A percentile compares a stretch with the other conserved stretches of the same genome.
phyloP scores from a whole-genome alignment of 75 land plant species.

The Pinus albicaulis region DNA sequence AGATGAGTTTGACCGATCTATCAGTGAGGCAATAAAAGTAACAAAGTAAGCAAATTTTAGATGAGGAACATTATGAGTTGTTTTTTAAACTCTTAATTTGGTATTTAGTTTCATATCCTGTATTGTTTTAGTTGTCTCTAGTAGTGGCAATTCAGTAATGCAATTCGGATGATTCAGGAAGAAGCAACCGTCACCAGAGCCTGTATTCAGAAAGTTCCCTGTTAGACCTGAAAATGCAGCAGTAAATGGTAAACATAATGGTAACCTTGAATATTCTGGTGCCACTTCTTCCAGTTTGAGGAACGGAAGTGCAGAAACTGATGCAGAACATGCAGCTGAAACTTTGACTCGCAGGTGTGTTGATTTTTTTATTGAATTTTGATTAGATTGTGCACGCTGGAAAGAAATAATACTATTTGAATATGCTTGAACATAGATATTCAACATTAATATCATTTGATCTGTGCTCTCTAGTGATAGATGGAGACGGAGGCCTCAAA shows the following conservation, averaged over 20 bases:
- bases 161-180: slow-evolving; percentile 29
- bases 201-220: slow-evolving; percentile 19
- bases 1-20: slow-evolving; percentile 97
- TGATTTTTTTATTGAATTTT: not conserved
- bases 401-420: not conserved
- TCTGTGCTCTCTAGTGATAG: slow-evolving; percentile 43
- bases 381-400: not conserved
- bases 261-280: slow-evolving; percentile 19
- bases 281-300: slow-evolving; percentile 38
- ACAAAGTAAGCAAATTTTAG: slow-evolving; percentile 62
- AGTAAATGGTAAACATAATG: slow-evolving; percentile 52
- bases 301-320: slow-evolving; percentile 39
- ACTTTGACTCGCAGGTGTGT: slow-evolving; percentile 48
- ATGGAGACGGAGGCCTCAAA: slow-evolving; percentile 72
- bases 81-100: not conserved
- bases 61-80: not conserved
- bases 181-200: slow-evolving; percentile 56
- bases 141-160: not conserved
- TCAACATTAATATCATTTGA: slow-evolving; percentile 4
- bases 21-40: slow-evolving; percentile 92
- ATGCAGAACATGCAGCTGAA: slow-evolving; percentile 35
- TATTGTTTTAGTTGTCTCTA: not conserved
- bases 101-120: not conserved
- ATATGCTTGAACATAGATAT: not conserved
- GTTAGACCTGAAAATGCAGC: slow-evolving; percentile 26